Evolutionary conservation across 2,329 filamentous ascomycete genomes (phyloP).

Genomic region (Paracoccidioides lutzii): DNA sequence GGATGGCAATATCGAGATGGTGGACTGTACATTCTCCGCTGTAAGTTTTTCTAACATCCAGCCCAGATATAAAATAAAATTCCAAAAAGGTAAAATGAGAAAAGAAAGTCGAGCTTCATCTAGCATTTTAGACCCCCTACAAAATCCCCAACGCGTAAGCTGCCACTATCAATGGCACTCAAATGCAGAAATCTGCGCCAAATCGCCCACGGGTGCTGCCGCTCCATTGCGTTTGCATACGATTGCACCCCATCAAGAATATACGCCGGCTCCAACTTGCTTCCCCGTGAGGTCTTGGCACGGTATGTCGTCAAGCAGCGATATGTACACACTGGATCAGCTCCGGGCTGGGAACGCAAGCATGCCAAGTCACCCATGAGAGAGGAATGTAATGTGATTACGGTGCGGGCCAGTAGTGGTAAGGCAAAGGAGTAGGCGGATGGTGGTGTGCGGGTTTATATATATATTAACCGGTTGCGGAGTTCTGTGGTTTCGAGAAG

Average conservation of each 20-base stretch:
- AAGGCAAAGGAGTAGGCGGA: no score
- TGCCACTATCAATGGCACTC: conserved; percentile 35
- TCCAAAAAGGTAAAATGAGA: no score
- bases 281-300: conserved; percentile 30
- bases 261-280: conserved; percentile 35
- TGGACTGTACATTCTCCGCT: conserved; percentile 26
- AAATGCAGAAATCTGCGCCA: conserved; percentile 31
- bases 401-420: no score
- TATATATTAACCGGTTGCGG: no score
- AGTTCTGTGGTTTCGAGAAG: no score
- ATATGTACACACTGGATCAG: conserved; percentile 23
- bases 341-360: neutral
- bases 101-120: no score
- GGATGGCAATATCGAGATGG: conserved; percentile 32
- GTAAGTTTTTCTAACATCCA: conserved; percentile 12
- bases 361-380: no score
- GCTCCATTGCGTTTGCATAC: conserved; percentile 30
- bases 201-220: conserved; percentile 31
- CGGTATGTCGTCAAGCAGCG: conserved; percentile 29
- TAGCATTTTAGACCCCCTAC: neutral
- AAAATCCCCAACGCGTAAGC: conserved; percentile 11
- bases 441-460: no score
- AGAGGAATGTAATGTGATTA: no score
- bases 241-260: conserved; percentile 28
- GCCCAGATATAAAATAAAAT: no score